phyloP scores from a whole-genome alignment of 495 filamentous ascomycete species.

The Penicillium paxilli region DNA sequence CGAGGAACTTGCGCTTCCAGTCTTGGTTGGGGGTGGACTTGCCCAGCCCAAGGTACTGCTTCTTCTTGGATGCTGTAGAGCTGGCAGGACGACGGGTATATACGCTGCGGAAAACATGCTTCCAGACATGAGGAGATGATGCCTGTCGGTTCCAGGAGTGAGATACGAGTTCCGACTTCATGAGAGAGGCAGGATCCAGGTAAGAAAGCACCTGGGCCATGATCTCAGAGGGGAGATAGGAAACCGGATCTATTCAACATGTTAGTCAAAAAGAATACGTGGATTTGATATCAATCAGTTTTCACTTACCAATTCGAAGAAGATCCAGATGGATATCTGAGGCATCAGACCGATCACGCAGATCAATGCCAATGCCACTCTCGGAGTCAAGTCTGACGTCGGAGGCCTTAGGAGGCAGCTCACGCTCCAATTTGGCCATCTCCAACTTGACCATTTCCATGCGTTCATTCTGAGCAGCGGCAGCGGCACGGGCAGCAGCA shows the following conservation, averaged over 20 bases:
- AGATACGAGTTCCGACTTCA: conserved; percentile 61
- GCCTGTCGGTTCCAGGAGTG: conserved; percentile 61
- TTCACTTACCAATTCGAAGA: conserved; percentile 38
- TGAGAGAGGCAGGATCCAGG: conserved; percentile 67
- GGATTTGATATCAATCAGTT: not conserved
- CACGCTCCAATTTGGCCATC: conserved; percentile 43
- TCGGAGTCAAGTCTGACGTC: conserved; percentile 59
- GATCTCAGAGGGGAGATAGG: conserved; percentile 68
- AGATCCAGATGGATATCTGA: conserved; percentile 44
- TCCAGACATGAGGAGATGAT: conserved; percentile 72
- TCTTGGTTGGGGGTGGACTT: conserved; percentile 56
- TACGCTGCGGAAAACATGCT: conserved; percentile 68
- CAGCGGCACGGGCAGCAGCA: conserved; percentile 69
- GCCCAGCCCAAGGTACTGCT: conserved; percentile 48
- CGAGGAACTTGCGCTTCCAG: conserved; percentile 85
- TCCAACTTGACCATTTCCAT: conserved; percentile 30
- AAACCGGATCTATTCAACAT: conserved; percentile 61
- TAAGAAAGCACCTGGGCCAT: conserved; percentile 68
- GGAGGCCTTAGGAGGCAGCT: conserved; percentile 26
- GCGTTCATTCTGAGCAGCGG: conserved; percentile 61
- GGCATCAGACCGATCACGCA: conserved; percentile 50
- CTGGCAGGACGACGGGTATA: conserved; percentile 48
- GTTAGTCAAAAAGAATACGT: conserved; percentile 1
- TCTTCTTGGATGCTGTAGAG: conserved; percentile 45
- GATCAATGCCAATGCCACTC: conserved; percentile 78